Percentiles rank a stretch among this genome's conserved stretches.
Evolutionary conservation across 179 eudicot genomes (phyloP).

Genomic region (Drosera spatulata): DNA sequence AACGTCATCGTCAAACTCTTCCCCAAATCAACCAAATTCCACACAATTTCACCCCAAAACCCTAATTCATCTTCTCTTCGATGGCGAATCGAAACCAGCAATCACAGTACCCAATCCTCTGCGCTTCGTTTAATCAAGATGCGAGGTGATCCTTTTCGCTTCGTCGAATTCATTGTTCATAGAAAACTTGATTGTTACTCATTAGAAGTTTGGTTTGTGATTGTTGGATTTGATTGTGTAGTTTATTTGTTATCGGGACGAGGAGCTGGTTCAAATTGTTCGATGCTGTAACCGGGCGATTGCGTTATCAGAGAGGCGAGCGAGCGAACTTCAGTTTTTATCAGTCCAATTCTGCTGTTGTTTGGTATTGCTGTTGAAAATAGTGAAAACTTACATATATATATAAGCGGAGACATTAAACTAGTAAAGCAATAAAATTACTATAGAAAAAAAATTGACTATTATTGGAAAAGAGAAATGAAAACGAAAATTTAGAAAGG

Average conservation of each 20-base stretch:
- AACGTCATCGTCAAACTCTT: too few species aligned
- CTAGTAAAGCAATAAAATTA: too few species aligned
- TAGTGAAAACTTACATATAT: not conserved
- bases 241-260: slow-evolving; percentile 81
- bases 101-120: slow-evolving; percentile 53
- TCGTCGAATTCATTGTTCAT: not conserved
- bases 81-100: too few species aligned
- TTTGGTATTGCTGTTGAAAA: not conserved
- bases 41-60: too few species aligned
- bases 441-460: too few species aligned
- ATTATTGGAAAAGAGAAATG: too few species aligned
- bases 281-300: slow-evolving; percentile 55
- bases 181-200: not conserved
- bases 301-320: slow-evolving; percentile 65
- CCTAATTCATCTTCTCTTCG: too few species aligned
- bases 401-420: too few species aligned
- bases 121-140: slow-evolving; percentile 93
- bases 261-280: slow-evolving; percentile 74
- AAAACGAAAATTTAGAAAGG: too few species aligned
- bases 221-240: slow-evolving; percentile 10
- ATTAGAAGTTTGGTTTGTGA: not conserved
- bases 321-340: not conserved
- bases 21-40: too few species aligned
- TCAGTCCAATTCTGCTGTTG: too few species aligned
- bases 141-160: slow-evolving; percentile 32